These are phyloP conservation scores for Ogataea angusta DNA, from an alignment of 805 yeast species.

Conservation along the genomic window DNA sequence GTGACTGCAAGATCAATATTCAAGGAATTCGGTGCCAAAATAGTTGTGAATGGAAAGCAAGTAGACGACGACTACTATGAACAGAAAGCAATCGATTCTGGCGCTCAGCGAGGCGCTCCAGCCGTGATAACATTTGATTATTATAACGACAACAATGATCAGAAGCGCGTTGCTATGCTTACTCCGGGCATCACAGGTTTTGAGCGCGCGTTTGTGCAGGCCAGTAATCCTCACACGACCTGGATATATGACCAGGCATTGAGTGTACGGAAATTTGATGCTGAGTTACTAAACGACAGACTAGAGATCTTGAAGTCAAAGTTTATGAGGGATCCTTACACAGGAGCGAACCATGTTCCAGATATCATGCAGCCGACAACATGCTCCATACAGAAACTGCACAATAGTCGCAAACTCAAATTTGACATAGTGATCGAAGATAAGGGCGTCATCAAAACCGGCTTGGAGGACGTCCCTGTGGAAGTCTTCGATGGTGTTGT, in stretches of 20 bases:
- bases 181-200: constrained; percentile 31
- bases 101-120: constrained; percentile 67
- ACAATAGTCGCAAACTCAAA: constrained; percentile 35
- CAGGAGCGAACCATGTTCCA: constrained; percentile 80
- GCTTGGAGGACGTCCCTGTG: constrained; percentile 56
- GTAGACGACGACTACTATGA: constrained; percentile 90
- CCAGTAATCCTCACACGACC: constrained; percentile 48
- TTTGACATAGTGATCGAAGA: constrained; percentile 47
- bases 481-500: constrained; percentile 57
- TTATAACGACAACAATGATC: constrained; percentile 17
- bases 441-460: constrained; percentile 48
- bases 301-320: constrained; percentile 45
- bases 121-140: constrained; percentile 29
- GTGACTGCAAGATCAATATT: constrained; percentile 88
- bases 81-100: constrained; percentile 49
- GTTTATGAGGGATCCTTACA: constrained; percentile 76
- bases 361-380: constrained; percentile 66
- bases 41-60: constrained; percentile 74
- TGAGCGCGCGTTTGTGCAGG: constrained; percentile 30
- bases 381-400: constrained; percentile 31
- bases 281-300: constrained; percentile 56
- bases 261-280: constrained; percentile 73
- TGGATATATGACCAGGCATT: constrained; percentile 85
- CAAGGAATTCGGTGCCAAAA: constrained; percentile 87
- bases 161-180: constrained; percentile 20